Evolutionary conservation across 1,139 yeast species (phyloP), one percentile per base, ranked within the genome.

Genomic region (Hemisphaericaspora subhashii): DNA sequence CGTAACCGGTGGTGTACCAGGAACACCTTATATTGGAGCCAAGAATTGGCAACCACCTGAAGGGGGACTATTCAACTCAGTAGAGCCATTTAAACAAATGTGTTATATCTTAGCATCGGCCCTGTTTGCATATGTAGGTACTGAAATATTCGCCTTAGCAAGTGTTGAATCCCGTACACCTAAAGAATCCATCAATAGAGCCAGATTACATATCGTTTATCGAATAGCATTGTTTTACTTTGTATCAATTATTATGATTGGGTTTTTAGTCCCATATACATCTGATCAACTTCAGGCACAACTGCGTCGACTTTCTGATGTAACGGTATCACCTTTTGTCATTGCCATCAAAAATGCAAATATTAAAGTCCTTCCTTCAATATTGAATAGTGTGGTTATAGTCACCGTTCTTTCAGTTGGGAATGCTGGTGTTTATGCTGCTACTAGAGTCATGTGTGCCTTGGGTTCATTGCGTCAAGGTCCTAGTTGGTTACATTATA

Each of bases 281-380:
- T 48, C 52, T 27, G 45, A 51, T 2, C 39, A 40, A 12, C 45
- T 59, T 28, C 14, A 42, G 52, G 14, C 52, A 41, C 32, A 25
- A 33, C 33, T 14, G 32, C 17, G 27, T 33, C n/a, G 11, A 25
- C 9, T 13, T n/a, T 26, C 31, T 12, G 58, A 57, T 38, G 48
- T 59, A 33, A 63, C 66, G 37, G 56, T 66, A 14, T 66, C 72
- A 4, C 73, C 74, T 2, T 68, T 66, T 50, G 73, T 68, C 16
- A 61, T 68, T 44, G 73, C 73, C 25, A 64, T 66, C 28, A 55
- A 54, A 44, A 53, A 53, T 27, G 66, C 66, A 3, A 46, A 57
- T 21, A 62, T 63, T 29, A 53, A 55, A 11, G 68, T 54, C 2
- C 51, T 62, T n/a, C 67, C 67, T 4, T 60, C 67, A 4, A 60